phyloP scores from a whole-genome alignment of 1,284 basidiomycete species.

The Rugosomyces carneus region DNA sequence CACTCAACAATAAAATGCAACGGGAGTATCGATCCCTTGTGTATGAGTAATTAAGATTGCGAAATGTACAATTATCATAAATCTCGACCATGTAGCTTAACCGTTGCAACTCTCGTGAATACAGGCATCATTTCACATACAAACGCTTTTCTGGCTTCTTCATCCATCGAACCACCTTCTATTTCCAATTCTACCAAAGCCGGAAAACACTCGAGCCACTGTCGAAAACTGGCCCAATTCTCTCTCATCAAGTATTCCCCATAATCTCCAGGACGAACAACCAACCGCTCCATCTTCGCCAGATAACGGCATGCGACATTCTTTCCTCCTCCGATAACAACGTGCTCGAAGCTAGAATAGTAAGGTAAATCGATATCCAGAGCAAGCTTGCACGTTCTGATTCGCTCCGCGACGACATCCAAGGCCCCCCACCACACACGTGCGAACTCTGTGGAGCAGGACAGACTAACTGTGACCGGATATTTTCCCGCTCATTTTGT shows the following conservation, averaged over 20 bases:
- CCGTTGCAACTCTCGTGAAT: slow-evolving; percentile 1
- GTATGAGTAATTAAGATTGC: neutral
- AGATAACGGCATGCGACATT: neutral
- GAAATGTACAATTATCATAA: neutral
- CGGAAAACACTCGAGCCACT: slow-evolving; percentile 4
- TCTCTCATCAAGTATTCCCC: neutral
- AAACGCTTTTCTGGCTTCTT: slow-evolving; percentile 2
- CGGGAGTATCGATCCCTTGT: too few species aligned
- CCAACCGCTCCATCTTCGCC: neutral
- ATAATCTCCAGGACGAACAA: neutral
- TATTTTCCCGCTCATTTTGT: too few species aligned
- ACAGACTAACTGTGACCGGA: neutral
- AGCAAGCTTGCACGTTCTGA: neutral
- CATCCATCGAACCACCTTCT: neutral
- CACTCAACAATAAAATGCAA: too few species aligned
- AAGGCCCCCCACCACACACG: neutral
- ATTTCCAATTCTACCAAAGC: neutral
- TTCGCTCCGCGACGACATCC: neutral
- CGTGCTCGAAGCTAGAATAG: neutral
- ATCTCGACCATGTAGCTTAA: slow-evolving; percentile 1
- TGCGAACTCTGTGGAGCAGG: slow-evolving; percentile 1
- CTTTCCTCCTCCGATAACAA: neutral
- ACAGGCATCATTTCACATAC: slow-evolving; percentile 5
- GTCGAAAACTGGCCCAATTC: neutral
- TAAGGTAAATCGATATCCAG: neutral